Percentiles rank a stretch among this genome's conserved stretches.
phyloP scores from a whole-genome alignment of 768 basidiomycete species.

The Mycena vitilis region DNA sequence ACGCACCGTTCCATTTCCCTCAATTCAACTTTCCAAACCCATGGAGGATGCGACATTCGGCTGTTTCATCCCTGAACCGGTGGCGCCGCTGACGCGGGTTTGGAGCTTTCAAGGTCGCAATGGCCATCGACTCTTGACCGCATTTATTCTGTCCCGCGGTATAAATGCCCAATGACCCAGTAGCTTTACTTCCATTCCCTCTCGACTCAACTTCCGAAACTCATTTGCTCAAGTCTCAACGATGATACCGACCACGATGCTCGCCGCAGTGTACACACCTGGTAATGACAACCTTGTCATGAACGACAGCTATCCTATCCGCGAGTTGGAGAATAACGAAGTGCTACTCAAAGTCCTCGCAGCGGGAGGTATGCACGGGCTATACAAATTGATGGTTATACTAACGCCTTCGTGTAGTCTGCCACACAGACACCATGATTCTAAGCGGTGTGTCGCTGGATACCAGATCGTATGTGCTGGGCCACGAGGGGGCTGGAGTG shows the following conservation, averaged over 20 bases:
- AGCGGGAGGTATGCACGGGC: constrained; percentile 18
- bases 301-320: constrained; percentile 26
- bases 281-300: constrained; percentile 23
- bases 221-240: neutral
- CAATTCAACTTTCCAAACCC: no score
- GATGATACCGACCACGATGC: constrained; percentile 27
- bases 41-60: no score
- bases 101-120: no score
- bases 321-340: constrained; percentile 24
- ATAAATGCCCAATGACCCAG: neutral
- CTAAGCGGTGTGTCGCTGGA: constrained; percentile 25
- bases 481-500: constrained; percentile 30
- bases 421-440: constrained; percentile 28
- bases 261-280: constrained; percentile 23
- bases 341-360: constrained; percentile 33
- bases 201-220: neutral
- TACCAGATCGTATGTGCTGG: constrained; percentile 19
- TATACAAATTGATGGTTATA: neutral
- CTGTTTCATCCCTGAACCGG: no score
- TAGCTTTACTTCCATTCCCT: neutral
- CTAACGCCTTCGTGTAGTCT: neutral
- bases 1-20: no score
- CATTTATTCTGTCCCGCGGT: neutral
- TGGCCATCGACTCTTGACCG: no score
- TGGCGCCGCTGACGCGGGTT: no score